Base-by-base conservation (phyloP, 176 grass and related monocot genomes). In the Aegilops speltoides region DNA sequence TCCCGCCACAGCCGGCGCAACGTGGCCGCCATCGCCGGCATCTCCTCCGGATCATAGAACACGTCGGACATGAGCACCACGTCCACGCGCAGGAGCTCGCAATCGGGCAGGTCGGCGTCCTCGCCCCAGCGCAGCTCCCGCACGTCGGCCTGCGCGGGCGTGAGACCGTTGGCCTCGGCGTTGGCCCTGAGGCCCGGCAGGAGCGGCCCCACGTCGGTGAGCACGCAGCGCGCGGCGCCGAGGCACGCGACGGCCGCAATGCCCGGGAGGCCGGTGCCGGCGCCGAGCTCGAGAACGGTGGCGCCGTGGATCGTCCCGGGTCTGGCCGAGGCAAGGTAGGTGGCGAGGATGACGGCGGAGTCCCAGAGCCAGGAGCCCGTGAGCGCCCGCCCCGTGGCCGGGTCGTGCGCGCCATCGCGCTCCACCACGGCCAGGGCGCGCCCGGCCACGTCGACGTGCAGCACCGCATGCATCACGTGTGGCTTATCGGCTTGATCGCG, bases 291-390 rank as follows among this genome's bases (percentile, higher is more conserved):
- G 22, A 97, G 71, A 22, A 94, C 87, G 78, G 89, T 90, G 80
- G 80, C 76, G 62, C 92, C 89, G 0, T 17, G 76, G 26, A 90
- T 86, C n/a, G 64, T 14, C 22, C n/a, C 6, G 19, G 5, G 72
- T 0, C 46, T 7, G 23, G 14, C 13, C 14, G 66, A 25, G 31
- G 85, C 80, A n/a, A 93, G 84, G 85, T 90, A 85, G 16, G 84
- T 12, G 10, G 79, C 73, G 22, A 97, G 88, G 65, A 84, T 80
- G 67, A 97, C 40, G 19, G 91, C 48, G 6, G 94, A 90, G 79
- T 97, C 91, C 91, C 91, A 92, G 64, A 97, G 87, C 91, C 94
- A 97, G 2, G 89, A 94, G 70, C 89, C 89, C 29, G 94, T 94
- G 57, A 94, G 85, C 40, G 86, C 89, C 60, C 76, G 64, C 36